phyloP scores from a whole-genome alignment of 139 green algal species.

The Micromonas pusilla region DNA sequence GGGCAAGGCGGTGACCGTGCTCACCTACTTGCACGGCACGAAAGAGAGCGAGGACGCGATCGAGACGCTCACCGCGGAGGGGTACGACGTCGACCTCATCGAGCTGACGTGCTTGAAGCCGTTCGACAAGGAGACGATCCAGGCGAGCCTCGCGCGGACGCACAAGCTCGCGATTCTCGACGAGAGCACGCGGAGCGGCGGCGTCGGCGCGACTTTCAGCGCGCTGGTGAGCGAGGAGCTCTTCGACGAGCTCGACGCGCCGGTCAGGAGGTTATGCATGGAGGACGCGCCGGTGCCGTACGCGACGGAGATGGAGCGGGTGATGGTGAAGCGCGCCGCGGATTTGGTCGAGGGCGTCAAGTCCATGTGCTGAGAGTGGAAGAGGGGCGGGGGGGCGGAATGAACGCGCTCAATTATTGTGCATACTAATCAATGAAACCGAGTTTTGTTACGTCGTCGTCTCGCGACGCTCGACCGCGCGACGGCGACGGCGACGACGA shows the following conservation, averaged over 20 bases:
- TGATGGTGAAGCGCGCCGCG: constrained; percentile 23
- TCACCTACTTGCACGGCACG: constrained; percentile 75
- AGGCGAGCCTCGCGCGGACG: constrained; percentile 78
- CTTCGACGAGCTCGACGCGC: constrained; percentile 84
- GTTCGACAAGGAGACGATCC: constrained; percentile 93
- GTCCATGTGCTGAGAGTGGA: constrained; percentile 11
- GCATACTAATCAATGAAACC: not conserved
- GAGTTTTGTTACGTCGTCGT: too few relatives aligned
- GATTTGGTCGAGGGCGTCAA: constrained; percentile 25
- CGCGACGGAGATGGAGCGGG: constrained; percentile 22
- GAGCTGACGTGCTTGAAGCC: constrained; percentile 96
- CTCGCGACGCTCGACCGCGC: too few relatives aligned
- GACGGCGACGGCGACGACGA: too few relatives aligned
- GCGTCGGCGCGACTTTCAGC: constrained; percentile 87
- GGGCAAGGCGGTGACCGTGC: constrained; percentile 78
- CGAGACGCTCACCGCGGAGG: constrained; percentile 55
- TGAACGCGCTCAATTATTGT: not conserved
- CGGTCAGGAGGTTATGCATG: constrained; percentile 25
- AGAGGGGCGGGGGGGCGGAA: not conserved
- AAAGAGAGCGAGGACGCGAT: constrained; percentile 43
- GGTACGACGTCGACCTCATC: constrained; percentile 85
- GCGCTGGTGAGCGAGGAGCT: constrained; percentile 84
- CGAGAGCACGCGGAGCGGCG: constrained; percentile 95
- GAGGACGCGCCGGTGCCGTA: constrained; percentile 33
- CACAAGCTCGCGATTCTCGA: constrained; percentile 84